Base-by-base conservation (phyloP, 1,284 basidiomycete genomes). In the Laetiporus sulphureus region DNA sequence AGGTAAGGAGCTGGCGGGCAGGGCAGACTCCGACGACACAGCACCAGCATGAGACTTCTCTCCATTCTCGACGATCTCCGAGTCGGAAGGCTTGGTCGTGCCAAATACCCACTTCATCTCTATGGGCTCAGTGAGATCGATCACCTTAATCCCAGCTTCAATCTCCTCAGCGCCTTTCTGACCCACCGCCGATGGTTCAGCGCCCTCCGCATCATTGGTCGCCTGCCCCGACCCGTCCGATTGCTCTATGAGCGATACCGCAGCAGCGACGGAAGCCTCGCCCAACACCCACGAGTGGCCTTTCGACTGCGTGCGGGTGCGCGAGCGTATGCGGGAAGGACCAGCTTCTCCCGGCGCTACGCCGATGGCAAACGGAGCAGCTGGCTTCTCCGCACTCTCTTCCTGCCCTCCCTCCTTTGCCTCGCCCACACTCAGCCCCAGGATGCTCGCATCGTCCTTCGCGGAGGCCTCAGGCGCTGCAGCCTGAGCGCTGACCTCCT, bases 91-190 rank as follows among this genome's bases (percentile, higher is more conserved):
- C 15, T 50, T 54, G 21, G 67, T 71, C 33, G 73, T 74, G 18
- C 79, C 79, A 51, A 82, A 82, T 55, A 72, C 71, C 75, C 73
- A 80, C 50, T 67, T 76, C 32, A 61, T 58, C 46, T 47, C 59
- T 13, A 32, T 42, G 35, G 51, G 51, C 34, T 59, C 60, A 18
- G 61, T 66, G 41, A 66, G 47, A 37, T 70, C 70, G 24, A 68
- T 62, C 24, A 66, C 58, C 37, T 55, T 56, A 12, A 48, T 47
- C 19, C 45, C 45, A 12, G 36, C 49, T 22, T 51, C 52, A 13
- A 35, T 41, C 15, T 44, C 51, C 5, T 38, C 47, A 5, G 35
- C 37, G 7, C 42, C 40, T 16, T 38, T 21, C 12, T 43, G 45
- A 7, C 46, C 47, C 1, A 23, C n/a, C 4, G 22, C 38, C 8